Percentiles rank a stretch among this genome's conserved stretches.
Evolutionary conservation across 257 asterid genomes (phyloP).

Genomic region (Linderniella brevidens): DNA sequence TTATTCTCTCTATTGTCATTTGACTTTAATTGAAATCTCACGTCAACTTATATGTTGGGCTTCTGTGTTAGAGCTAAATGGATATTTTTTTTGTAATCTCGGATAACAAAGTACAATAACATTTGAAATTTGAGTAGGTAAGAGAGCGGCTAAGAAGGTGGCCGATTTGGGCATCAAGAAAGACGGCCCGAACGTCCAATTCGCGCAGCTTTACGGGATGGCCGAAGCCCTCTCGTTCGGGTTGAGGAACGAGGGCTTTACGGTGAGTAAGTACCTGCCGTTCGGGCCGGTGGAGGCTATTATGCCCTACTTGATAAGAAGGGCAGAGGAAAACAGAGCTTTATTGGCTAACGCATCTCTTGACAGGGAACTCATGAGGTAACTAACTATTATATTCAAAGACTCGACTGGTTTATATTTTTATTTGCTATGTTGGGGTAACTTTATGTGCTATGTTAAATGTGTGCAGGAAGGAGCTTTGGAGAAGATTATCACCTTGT

Average conservation of each 20-base stretch:
- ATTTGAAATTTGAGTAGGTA: slow-evolving; percentile 17
- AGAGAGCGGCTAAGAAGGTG: slow-evolving; percentile 53
- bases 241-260: slow-evolving; percentile 51
- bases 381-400: background rate
- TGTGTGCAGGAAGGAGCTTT: slow-evolving; percentile 38
- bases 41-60: no score
- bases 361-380: slow-evolving; percentile 60
- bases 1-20: no score
- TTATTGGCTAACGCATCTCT: slow-evolving; percentile 36
- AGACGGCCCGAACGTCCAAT: slow-evolving; percentile 32
- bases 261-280: slow-evolving; percentile 72
- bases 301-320: slow-evolving; percentile 69
- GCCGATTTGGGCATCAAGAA: slow-evolving; percentile 32
- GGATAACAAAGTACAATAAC: no score
- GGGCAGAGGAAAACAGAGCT: slow-evolving; percentile 94
- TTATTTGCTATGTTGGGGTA: no score
- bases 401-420: no score
- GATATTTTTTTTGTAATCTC: no score
- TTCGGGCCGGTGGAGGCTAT: slow-evolving; percentile 80
- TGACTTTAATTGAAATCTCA: no score
- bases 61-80: no score
- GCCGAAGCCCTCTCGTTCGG: slow-evolving; percentile 59
- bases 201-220: slow-evolving; percentile 93
- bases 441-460: background rate
- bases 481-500: slow-evolving; percentile 21